Percentiles rank a stretch among this genome's conserved stretches.
phyloP scores from a whole-genome alignment of 2,329 filamentous ascomycete genomes.

The Trichoderma brevicompactum region DNA sequence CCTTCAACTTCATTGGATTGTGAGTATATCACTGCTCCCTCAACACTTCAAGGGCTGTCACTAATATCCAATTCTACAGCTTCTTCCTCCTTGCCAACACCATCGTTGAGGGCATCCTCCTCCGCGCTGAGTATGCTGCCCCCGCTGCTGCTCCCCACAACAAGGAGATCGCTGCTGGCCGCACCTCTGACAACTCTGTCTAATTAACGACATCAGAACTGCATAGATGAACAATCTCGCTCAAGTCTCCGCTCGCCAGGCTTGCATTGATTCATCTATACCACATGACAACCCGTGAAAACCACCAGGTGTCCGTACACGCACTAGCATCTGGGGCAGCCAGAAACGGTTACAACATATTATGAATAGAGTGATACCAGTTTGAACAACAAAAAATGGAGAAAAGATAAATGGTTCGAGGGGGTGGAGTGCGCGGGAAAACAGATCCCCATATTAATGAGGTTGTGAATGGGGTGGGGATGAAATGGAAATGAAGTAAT shows the following conservation, averaged over 20 bases:
- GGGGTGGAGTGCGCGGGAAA: not conserved
- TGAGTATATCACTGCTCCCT: constrained; percentile 24
- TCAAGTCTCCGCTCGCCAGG: not conserved
- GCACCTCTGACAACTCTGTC: constrained; percentile 6
- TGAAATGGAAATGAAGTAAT: constrained; percentile 2
- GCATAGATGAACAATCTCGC: not conserved
- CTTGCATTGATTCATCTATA: constrained; percentile 1
- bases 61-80: constrained; percentile 19
- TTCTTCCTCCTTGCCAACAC: constrained; percentile 33
- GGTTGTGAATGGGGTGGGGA: constrained; percentile 12
- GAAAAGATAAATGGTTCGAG: not conserved
- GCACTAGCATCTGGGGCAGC: constrained; percentile 7
- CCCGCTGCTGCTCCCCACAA: constrained; percentile 4
- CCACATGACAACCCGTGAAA: constrained; percentile 3
- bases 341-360: not conserved
- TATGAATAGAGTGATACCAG: constrained; percentile 19
- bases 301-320: not conserved
- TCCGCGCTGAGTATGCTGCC: constrained; percentile 12
- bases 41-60: not conserved
- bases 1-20: constrained; percentile 37
- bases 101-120: constrained; percentile 29
- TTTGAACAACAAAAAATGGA: not conserved
- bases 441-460: constrained; percentile 17
- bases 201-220: not conserved
- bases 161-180: constrained; percentile 20